phyloP scores from a whole-genome alignment of 2,329 filamentous ascomycete species.

The Fusarium penzigii region DNA sequence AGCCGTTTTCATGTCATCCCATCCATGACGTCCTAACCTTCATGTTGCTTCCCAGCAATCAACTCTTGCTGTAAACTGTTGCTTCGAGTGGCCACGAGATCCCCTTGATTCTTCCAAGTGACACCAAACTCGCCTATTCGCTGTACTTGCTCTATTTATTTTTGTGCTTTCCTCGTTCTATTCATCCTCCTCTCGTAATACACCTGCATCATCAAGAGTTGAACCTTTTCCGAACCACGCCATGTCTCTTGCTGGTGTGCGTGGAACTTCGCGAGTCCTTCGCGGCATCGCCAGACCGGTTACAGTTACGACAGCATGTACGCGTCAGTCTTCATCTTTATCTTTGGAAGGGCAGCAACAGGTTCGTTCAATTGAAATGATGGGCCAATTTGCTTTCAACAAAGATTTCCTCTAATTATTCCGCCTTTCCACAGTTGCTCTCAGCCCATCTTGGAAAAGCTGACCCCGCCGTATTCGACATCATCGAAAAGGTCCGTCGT shows the following conservation, averaged over 20 bases:
- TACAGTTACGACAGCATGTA: constrained; percentile 21
- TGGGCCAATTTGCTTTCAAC: not conserved
- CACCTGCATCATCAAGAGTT: constrained; percentile 1
- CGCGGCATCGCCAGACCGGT: constrained; percentile 41
- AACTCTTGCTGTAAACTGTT: not conserved
- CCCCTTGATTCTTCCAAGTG: not conserved
- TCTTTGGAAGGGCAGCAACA: constrained; percentile 59
- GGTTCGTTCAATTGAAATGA: constrained; percentile 40
- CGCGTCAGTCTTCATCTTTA: constrained; percentile 46
- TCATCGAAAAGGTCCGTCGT: constrained; percentile 77
- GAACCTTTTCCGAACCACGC: constrained; percentile 13
- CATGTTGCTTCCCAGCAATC: not conserved
- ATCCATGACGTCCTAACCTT: not conserved
- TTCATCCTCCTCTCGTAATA: constrained; percentile 1
- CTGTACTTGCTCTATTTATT: not conserved
- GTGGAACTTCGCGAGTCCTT: constrained; percentile 50
- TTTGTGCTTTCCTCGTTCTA: constrained; percentile 1
- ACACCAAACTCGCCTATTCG: not conserved
- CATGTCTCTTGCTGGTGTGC: constrained; percentile 52
- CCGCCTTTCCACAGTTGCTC: constrained; percentile 64
- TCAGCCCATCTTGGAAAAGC: constrained; percentile 77
- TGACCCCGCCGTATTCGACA: constrained; percentile 83
- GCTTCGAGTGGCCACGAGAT: not conserved
- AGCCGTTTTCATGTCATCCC: not conserved
- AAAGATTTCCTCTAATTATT: constrained; percentile 14